phyloP scores from a whole-genome alignment of 495 filamentous ascomycete genomes.

The Xylaria longipes region DNA sequence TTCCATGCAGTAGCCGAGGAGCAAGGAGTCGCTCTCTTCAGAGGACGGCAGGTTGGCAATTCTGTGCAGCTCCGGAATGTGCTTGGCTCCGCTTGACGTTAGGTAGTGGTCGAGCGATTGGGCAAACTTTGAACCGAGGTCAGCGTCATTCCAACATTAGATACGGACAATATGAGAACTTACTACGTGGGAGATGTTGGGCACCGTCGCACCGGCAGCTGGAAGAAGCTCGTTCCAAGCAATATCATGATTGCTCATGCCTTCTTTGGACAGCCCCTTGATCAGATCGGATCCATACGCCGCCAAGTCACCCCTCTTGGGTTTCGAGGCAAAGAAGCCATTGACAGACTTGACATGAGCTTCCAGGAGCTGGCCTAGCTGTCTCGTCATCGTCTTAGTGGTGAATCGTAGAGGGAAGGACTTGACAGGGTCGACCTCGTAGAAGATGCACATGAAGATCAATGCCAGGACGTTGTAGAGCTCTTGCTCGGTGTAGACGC shows the following conservation, averaged over 20 bases:
- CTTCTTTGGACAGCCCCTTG: conserved; percentile 69
- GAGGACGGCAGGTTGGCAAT: conserved; percentile 50
- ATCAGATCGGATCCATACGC: conserved; percentile 75
- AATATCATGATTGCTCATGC: conserved; percentile 69
- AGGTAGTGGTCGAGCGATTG: conserved; percentile 84
- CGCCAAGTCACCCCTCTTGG: conserved; percentile 59
- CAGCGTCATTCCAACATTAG: neutral
- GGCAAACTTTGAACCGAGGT: conserved; percentile 55
- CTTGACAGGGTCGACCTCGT: conserved; percentile 55
- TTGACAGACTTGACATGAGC: conserved; percentile 66
- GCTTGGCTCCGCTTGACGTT: conserved; percentile 55
- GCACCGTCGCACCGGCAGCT: conserved; percentile 54
- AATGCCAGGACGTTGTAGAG: conserved; percentile 76
- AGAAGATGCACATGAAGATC: conserved; percentile 63
- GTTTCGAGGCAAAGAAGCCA: conserved; percentile 51
- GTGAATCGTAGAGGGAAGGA: conserved; percentile 66
- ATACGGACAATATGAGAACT: conserved; percentile 17
- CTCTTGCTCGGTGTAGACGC: conserved; percentile 80
- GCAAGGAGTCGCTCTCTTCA: conserved; percentile 43
- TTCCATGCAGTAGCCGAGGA: conserved; percentile 61
- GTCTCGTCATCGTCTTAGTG: conserved; percentile 64
- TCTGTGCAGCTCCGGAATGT: conserved; percentile 65
- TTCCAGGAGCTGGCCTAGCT: conserved; percentile 51
- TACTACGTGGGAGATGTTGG: conserved; percentile 72
- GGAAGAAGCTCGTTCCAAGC: conserved; percentile 74